Conservation (phyloP, 169 alveolate genomes). For the Cryptosporidium ubiquitum region DNA sequence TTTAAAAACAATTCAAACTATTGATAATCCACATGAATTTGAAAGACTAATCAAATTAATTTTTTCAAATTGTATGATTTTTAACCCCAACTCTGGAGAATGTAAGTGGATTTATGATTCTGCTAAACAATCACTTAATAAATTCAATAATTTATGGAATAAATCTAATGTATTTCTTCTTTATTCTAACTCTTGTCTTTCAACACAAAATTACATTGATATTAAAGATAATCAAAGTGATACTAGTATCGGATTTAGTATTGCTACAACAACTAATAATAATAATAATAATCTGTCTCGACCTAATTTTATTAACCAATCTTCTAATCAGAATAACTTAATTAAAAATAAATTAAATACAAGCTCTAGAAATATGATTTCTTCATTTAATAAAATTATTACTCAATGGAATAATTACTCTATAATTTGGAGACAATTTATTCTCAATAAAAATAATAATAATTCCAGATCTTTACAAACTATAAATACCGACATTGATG, state of each 20-base stretch:
- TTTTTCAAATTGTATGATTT: constrained; percentile 55
- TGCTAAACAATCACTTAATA: constrained; percentile 55
- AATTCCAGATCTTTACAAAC: background rate
- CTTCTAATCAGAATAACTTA: background rate
- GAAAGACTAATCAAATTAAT: constrained; percentile 38
- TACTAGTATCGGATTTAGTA: constrained; percentile 3
- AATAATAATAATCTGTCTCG: background rate
- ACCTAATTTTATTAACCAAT: background rate
- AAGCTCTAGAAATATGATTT: background rate
- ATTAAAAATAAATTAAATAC: background rate
- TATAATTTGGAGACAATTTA: constrained; percentile 55
- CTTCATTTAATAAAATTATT: constrained; percentile 33
- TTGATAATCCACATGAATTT: constrained; percentile 60
- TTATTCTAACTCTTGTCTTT: background rate
- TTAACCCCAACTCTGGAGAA: constrained; percentile 60
- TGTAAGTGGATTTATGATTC: constrained; percentile 72
- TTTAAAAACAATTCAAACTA: background rate
- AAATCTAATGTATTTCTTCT: constrained; percentile 43
- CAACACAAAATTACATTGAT: background rate
- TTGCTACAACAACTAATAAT: background rate
- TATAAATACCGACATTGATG: background rate
- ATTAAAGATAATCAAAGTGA: constrained; percentile 4
- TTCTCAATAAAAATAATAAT: background rate
- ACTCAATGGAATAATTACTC: constrained; percentile 62
- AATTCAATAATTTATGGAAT: constrained; percentile 37